Evolutionary conservation across 306 rosid genomes (phyloP).

Genomic region (Vigna angularis): DNA sequence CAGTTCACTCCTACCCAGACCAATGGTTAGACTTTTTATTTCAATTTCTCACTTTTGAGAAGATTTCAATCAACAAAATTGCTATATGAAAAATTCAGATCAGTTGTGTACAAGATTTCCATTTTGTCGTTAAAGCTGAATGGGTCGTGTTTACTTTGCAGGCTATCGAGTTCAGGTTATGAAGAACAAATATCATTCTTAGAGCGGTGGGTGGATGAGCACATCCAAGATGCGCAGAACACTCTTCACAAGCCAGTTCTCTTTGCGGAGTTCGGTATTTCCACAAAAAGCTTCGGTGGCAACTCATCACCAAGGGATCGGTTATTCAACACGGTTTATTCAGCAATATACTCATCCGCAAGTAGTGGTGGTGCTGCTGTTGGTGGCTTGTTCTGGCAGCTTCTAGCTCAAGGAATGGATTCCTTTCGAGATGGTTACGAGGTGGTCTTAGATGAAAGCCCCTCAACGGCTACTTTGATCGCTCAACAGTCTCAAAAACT

Average conservation of each 20-base stretch:
- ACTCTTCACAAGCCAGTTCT: conserved; percentile 82
- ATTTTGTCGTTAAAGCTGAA: conserved; percentile 1
- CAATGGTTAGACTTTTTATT: conserved; percentile 62
- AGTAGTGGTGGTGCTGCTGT: conserved; percentile 77
- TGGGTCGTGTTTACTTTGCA: conserved; percentile 36
- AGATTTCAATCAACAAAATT: no score
- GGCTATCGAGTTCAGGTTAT: conserved; percentile 67
- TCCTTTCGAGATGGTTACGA: conserved; percentile 84
- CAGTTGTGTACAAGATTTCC: no score
- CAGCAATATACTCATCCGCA: conserved; percentile 77
- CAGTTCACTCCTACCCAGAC: conserved; percentile 89
- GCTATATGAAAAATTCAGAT: not conserved
- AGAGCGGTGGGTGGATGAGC: conserved; percentile 69
- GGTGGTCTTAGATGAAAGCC: conserved; percentile 60
- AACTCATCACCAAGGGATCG: conserved; percentile 65
- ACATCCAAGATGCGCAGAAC: conserved; percentile 84
- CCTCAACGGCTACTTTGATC: conserved; percentile 71
- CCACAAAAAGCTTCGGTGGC: conserved; percentile 51
- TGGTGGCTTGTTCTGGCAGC: conserved; percentile 95
- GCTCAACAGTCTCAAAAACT: conserved; percentile 73
- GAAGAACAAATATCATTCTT: conserved; percentile 75
- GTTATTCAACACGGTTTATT: conserved; percentile 59
- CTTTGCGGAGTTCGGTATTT: conserved; percentile 87
- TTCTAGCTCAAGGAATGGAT: conserved; percentile 79
- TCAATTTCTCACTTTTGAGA: not conserved